Conservation (phyloP, 768 basidiomycete genomes). For the Mrakia frigida region DNA sequence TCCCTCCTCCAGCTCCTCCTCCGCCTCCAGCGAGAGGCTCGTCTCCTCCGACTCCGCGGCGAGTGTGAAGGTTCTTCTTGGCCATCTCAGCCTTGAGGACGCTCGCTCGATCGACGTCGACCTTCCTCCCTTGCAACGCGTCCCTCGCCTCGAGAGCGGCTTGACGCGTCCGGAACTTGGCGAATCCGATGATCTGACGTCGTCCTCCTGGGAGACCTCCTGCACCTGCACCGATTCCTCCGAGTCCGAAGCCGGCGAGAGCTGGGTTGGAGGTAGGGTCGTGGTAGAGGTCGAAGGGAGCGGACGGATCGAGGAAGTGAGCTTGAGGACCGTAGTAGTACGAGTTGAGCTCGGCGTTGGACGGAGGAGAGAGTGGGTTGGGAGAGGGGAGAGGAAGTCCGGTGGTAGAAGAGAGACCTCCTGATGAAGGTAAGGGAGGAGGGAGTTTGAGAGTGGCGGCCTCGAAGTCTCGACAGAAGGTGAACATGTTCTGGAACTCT, state of each 20-base stretch:
- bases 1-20: conserved; percentile 11
- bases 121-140: conserved; percentile 76
- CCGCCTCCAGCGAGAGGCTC: conserved; percentile 39
- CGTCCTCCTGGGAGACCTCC: conserved; percentile 50
- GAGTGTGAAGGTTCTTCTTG: conserved; percentile 98
- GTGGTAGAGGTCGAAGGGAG: conserved; percentile 16
- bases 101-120: conserved; percentile 87
- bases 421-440: background rate
- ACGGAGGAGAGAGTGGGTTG: background rate
- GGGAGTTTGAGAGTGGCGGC: conserved; percentile 97
- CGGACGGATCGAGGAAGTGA: conserved; percentile 13
- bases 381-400: background rate
- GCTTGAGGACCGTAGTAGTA: conserved; percentile 11
- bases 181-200: conserved; percentile 97
- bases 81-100: conserved; percentile 98
- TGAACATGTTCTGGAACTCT: conserved; percentile 99
- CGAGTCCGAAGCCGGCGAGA: conserved; percentile 33
- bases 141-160: conserved; percentile 86
- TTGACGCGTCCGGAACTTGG: conserved; percentile 81
- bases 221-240: conserved; percentile 38
- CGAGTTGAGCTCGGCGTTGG: conserved; percentile 16
- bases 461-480: conserved; percentile 91
- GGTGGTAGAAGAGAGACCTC: background rate
- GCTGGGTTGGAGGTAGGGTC: conserved; percentile 1
- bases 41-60: conserved; percentile 70